Evolutionary conservation across 805 yeast genomes (phyloP), one percentile per base, ranked within the genome.

Genomic region (Barnettozyma populi): DNA sequence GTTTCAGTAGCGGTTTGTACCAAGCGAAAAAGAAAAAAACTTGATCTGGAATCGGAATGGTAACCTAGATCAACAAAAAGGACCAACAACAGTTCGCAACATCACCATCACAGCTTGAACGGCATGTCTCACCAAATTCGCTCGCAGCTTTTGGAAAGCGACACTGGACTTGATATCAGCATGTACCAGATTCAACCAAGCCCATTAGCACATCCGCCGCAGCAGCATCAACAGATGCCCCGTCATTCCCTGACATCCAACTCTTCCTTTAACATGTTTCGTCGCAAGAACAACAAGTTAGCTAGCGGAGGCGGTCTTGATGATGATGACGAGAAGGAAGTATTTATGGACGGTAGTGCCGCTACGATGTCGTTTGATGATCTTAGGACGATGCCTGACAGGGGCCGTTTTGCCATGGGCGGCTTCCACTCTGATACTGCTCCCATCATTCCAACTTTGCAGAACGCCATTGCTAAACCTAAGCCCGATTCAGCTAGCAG

Each of bases 401-500:
- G 84, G 36, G 86, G 86, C 5, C 77, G 87, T 29, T 84, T 83
- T 59, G 84, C 83, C 4, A 25, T 39, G 42, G 68, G 74, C 18
- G 68, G 72, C 43, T 51, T 66, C 38, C 43, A 61, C 36, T 63
- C 70, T 47, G 88, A 83, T 52, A 74, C 90, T 0, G 74, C 88
- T 0, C 90, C 94, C 8, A 79, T 83, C 52, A 85, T 86, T 36
- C 95, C 95, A 7, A 84, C 89, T 0, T 46, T 86, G 4, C 37
- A 35, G 9, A 70, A 77, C 75, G 0, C 60, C 57, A 4, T 54
- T 21, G 25, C 18, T 19, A 37, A 10, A 5, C 27, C 37, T 7
- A 37, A 20, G 2, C 27, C 16, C 29, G 27, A 37, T 20, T 5
- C n/a, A 3, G 21, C 8, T 16, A 47, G 36, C 45, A 82, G 77